Evolutionary conservation across 2,329 filamentous ascomycete genomes (phyloP).

Genomic region (Metarhizium rileyi): DNA sequence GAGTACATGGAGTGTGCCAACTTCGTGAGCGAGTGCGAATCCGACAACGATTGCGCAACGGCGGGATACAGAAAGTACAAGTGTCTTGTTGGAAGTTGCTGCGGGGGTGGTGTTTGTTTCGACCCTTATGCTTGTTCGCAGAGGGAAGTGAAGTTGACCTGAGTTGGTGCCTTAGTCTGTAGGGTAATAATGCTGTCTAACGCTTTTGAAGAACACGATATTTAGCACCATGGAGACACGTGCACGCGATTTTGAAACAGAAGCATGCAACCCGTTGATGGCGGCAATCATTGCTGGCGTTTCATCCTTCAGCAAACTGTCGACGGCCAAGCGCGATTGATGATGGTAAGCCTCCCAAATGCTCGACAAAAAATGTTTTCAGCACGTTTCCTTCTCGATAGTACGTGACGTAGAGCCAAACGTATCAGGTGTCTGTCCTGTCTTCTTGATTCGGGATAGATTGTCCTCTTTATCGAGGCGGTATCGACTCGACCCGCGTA

Average conservation of each 20-base stretch:
- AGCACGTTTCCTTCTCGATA: too few species aligned
- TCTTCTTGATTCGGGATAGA: too few species aligned
- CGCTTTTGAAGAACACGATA: not conserved
- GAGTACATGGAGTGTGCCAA: constrained; percentile 24
- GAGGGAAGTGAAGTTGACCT: constrained; percentile 20
- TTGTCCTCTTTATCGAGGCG: too few species aligned
- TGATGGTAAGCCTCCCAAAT: too few species aligned
- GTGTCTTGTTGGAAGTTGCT: constrained; percentile 27
- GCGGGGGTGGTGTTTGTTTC: constrained; percentile 25
- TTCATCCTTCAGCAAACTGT: too few species aligned
- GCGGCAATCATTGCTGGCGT: too few species aligned
- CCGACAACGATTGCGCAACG: constrained; percentile 17
- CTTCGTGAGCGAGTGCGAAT: constrained; percentile 17
- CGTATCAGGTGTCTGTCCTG: too few species aligned
- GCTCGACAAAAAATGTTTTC: too few species aligned
- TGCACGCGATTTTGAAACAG: not conserved
- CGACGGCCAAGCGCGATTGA: too few species aligned
- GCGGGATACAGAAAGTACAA: constrained; percentile 17
- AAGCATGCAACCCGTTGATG: too few species aligned
- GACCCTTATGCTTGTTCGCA: constrained; percentile 27
- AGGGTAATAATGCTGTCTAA: constrained; percentile 1
- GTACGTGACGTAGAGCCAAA: too few species aligned
- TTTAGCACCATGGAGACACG: not conserved
- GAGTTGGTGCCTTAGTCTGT: constrained; percentile 2
- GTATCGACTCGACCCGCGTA: too few species aligned